Evolutionary conservation across 129 eudicot genomes (phyloP), one percentile per base, ranked within the genome.

Genomic region (Tagetes patula): DNA sequence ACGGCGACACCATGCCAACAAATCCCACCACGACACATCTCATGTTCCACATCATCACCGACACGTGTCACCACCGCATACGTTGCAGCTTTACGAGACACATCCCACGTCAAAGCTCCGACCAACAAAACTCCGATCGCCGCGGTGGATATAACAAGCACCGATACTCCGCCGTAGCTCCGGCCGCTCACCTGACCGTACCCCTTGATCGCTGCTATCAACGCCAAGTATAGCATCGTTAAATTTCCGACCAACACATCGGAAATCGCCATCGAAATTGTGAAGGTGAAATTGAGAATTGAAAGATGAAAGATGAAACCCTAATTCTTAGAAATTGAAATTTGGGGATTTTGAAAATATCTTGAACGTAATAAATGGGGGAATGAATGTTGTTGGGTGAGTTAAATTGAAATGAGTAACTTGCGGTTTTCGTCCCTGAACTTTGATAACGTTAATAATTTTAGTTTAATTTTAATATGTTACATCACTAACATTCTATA

Each of bases 1-100:
- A 90, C 95, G 49, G 96, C 91, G 38, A 87, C 95, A 9, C 96
- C 96, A 75, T 90, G 96, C 96, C 95, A 90, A 53, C 96, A 90
- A 40, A 87, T 90, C n/a, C 96, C 96, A 50, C 96, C 96, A 30
- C 96, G 86, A 74, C 96, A 90, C 82, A 85, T 81, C 69, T 76
- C 87, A 60, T 82, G 89, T 13, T 72, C 83, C 75, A 62, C 81
- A 7, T 68, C 74, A 72, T 59, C 77, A 33, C 74, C 59, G 63
- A 13, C 78, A 67, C 83, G 75, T 59, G 72, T 43, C 66, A 82
- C 71, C 79, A 76, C 80, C 41, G 59, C 75, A 37, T 77, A 77
- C 56, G 73, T 69, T 65, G 89, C 74, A 47, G 86, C 96, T 78
- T 90, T 90, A 33, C 96, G 89, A 3, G 94, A 87, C 8, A 90